These are phyloP conservation scores for Aureobasidium vineae DNA, from an alignment of 2,329 filamentous ascomycete species.

Conservation along the genomic window DNA sequence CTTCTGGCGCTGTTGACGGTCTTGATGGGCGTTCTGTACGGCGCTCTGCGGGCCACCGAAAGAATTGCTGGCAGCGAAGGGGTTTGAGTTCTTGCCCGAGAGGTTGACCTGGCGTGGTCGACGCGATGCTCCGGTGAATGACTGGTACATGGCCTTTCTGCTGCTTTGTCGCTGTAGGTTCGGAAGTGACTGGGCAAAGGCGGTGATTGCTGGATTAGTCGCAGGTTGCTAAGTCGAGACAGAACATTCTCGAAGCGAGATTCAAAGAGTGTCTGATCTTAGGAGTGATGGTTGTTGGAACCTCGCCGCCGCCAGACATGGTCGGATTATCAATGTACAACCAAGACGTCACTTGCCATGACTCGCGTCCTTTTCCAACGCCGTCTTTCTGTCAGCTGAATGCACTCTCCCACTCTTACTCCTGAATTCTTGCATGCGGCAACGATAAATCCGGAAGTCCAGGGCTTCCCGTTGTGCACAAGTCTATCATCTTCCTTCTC, in stretches of 20 bases:
- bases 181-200: neutral
- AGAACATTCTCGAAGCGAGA: conserved; percentile 10
- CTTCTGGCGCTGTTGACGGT: conserved; percentile 74
- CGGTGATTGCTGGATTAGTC: neutral
- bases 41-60: conserved; percentile 68
- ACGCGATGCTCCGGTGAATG: conserved; percentile 84
- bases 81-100: conserved; percentile 77
- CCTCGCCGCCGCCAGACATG: neutral
- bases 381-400: neutral
- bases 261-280: neutral
- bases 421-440: neutral
- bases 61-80: conserved; percentile 64
- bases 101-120: conserved; percentile 91
- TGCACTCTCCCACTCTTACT: neutral
- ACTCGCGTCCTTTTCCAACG: conserved; percentile 4
- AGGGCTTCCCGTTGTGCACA: neutral
- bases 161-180: neutral
- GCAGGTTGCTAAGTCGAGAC: neutral
- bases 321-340: conserved; percentile 19
- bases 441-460: neutral
- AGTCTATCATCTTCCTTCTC: neutral
- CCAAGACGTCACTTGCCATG: conserved; percentile 17
- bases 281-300: neutral
- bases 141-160: conserved; percentile 69
- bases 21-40: conserved; percentile 81